Evolutionary conservation across 2,329 filamentous ascomycete genomes (phyloP).

Genomic region (Penicillium sp.): DNA sequence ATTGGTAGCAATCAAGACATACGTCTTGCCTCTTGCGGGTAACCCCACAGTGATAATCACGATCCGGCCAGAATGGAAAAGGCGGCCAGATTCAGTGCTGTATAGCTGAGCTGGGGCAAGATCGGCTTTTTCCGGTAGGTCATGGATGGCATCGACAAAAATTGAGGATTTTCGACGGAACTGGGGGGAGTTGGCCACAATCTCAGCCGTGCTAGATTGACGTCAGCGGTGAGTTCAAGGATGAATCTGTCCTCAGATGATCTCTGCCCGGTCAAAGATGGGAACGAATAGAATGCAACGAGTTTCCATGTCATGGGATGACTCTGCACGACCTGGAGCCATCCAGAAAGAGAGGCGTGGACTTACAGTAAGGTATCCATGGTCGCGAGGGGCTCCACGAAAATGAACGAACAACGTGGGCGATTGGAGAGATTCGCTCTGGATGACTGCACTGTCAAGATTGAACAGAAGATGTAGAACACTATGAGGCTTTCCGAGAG

Average conservation of each 20-base stretch:
- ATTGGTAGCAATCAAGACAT: conserved; percentile 37
- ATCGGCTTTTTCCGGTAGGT: conserved; percentile 76
- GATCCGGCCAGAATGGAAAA: conserved; percentile 96
- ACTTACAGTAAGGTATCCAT: conserved; percentile 53
- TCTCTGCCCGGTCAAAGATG: not conserved
- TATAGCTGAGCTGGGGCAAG: conserved; percentile 96
- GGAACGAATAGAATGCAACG: not conserved
- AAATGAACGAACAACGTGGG: conserved; percentile 7
- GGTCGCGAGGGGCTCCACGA: conserved; percentile 13
- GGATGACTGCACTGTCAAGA: too few species aligned
- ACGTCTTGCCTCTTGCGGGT: conserved; percentile 93
- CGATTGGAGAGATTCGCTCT: not conserved
- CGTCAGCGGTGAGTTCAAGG: conserved; percentile 25
- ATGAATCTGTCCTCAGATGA: not conserved
- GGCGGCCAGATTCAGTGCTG: conserved; percentile 92
- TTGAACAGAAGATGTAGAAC: too few species aligned
- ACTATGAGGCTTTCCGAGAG: not conserved
- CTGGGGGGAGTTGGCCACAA: conserved; percentile 83
- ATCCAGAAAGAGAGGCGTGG: not conserved
- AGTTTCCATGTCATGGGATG: too few species aligned
- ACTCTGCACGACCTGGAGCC: not conserved
- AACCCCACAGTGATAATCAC: conserved; percentile 96
- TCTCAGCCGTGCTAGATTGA: conserved; percentile 73
- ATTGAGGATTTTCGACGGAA: conserved; percentile 92
- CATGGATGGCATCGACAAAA: conserved; percentile 95